These are phyloP conservation scores for Vigna unguiculata DNA, from an alignment of 306 rosid genomes.

Conservation along the genomic window DNA sequence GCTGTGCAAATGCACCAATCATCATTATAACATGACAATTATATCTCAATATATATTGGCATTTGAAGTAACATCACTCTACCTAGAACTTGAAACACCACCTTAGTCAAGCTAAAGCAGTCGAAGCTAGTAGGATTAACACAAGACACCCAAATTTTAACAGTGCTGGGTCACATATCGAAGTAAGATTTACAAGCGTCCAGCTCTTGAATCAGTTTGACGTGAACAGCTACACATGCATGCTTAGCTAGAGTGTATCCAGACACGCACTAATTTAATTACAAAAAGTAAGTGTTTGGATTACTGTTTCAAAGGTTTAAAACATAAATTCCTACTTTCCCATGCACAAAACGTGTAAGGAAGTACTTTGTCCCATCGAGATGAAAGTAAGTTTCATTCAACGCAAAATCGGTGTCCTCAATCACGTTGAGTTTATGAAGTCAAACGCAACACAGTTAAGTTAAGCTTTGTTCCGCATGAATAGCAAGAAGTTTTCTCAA, in stretches of 20 bases:
- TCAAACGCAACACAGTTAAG: conserved; percentile 1
- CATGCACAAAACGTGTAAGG: too few species aligned
- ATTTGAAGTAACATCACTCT: neutral
- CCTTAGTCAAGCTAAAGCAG: conserved; percentile 23
- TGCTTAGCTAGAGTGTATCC: neutral
- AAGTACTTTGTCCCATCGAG: too few species aligned
- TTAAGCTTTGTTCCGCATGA: conserved; percentile 10
- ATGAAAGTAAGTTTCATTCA: too few species aligned
- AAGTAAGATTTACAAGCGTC: neutral
- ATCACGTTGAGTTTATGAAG: conserved; percentile 20
- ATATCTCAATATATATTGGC: neutral
- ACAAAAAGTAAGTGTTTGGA: neutral
- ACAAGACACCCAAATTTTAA: neutral
- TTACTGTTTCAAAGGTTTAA: too few species aligned
- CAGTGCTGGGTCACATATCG: neutral
- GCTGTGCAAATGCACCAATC: conserved; percentile 21
- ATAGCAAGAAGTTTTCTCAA: neutral
- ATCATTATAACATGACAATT: neutral
- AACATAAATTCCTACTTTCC: too few species aligned
- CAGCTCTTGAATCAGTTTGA: neutral
- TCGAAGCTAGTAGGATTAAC: neutral
- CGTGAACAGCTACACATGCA: neutral
- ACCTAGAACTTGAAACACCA: conserved; percentile 28
- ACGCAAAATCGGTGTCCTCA: neutral
- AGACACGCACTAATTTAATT: neutral